A percentile compares a stretch with the other conserved stretches of the same genome.
phyloP scores from a whole-genome alignment of 371 early-diverging fungal genomes.

The Zancudomyces culisetae region DNA sequence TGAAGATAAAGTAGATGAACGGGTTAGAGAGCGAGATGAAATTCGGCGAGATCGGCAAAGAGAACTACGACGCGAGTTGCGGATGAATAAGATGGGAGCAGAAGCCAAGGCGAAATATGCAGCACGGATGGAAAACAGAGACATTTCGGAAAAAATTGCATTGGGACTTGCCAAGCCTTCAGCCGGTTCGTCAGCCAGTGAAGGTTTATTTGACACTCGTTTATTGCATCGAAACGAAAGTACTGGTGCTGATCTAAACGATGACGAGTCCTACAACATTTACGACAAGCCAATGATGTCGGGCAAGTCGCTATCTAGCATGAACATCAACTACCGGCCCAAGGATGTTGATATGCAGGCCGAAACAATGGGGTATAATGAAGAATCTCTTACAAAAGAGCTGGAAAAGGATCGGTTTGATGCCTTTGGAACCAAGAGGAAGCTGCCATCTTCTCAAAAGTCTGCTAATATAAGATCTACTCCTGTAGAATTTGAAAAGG shows the following conservation, averaged over 20 bases:
- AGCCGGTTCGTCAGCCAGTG: conserved; percentile 32
- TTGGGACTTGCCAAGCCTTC: conserved; percentile 87
- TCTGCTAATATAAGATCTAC: conserved; percentile 30
- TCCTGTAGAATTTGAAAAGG: conserved; percentile 87
- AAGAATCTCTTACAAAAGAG: conserved; percentile 48
- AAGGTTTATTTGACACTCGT: conserved; percentile 82
- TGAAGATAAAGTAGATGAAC: conserved; percentile 25
- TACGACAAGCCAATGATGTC: conserved; percentile 84
- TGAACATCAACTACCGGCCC: conserved; percentile 62
- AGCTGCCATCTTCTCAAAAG: too few species aligned
- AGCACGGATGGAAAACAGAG: conserved; percentile 61
- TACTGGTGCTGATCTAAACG: conserved; percentile 66
- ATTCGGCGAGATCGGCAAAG: conserved; percentile 65
- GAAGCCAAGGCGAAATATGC: conserved; percentile 65
- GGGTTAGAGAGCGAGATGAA: conserved; percentile 63
- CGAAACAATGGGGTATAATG: conserved; percentile 39
- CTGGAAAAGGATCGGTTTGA: conserved; percentile 50
- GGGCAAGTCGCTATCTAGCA: conserved; percentile 31
- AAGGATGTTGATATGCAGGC: conserved; percentile 43
- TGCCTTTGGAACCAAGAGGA: too few species aligned
- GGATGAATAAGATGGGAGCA: conserved; percentile 78
- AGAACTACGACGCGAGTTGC: conserved; percentile 68
- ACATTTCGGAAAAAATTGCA: conserved; percentile 95
- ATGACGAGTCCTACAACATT: conserved; percentile 65
- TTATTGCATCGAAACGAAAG: conserved; percentile 83